Evolutionary conservation across 2,329 filamentous ascomycete species (phyloP), one percentile per base, ranked within the genome.

Genomic region (Zasmidium angulare): DNA sequence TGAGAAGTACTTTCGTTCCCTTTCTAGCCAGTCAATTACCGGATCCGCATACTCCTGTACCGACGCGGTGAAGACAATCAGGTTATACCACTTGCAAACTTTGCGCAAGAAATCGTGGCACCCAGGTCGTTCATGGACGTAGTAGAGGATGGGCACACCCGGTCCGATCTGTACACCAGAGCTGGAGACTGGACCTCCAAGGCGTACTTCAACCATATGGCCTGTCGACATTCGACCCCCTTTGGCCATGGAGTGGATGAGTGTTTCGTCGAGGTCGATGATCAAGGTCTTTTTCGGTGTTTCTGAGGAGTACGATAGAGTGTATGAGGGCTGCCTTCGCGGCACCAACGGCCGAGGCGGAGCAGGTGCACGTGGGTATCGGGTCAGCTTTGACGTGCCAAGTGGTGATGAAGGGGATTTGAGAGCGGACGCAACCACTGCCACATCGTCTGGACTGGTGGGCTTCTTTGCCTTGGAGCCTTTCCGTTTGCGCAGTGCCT

Each of bases 11-110:
- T 98, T 98, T 70, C 93, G 87, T 77, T 99, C 95, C 66, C 91
- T 88, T 77, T 99, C 95, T 61, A 99, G 84, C 92, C 93, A 98
- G 81, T 99, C 95, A 73, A 99, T 98, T 58, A 99, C 95, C 0
- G 95, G 95, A 75, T 99, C 95, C 58, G 95, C 95, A 71, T 99
- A 99, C 75, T 99, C 95, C 75, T 99, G 95, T 40, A 99, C 95
- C 20, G 92, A 96, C 2, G 95, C 95, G 10, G 95, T 99, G 75
- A 99, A 99, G 50, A 98, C 83, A 53, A 99, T 91, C 17, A 99
- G 81, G 73, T 97, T 98, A 78, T 96, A 99, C 95, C 95, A 99
- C 79, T 96, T 96, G 81, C 88, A 92, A 50, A 97, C 86, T 79
- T 89, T 91, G 70, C 93, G 89, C 71, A 99, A 77, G 72, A 99